Evolutionary conservation across 106 monocot genomes (phyloP).

Genomic region (Dendrobium chrysotoxum): DNA sequence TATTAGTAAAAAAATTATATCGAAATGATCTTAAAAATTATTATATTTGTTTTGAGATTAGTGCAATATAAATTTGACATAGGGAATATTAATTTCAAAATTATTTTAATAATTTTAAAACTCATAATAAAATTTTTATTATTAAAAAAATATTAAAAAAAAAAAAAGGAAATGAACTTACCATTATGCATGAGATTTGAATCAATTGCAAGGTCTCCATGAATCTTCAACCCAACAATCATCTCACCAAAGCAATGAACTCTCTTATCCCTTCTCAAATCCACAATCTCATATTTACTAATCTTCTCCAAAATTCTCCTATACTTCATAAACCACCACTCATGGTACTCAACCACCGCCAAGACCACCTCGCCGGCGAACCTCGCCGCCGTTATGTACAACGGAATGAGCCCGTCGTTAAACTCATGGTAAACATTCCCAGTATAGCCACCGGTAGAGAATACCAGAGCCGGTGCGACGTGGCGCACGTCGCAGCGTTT

Average conservation of each 20-base stretch:
- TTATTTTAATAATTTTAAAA: no score
- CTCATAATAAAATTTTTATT: background rate
- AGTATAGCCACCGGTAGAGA: constrained; percentile 94
- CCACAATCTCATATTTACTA: constrained; percentile 53
- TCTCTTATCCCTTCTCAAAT: constrained; percentile 46
- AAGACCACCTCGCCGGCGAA: constrained; percentile 64
- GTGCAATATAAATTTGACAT: no score
- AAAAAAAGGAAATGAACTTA: constrained; percentile 4
- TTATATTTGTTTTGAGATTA: no score
- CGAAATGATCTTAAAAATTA: no score
- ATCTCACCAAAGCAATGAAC: constrained; percentile 82
- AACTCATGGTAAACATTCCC: constrained; percentile 80
- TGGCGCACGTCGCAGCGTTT: constrained; percentile 52
- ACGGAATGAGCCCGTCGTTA: constrained; percentile 78
- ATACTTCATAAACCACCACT: constrained; percentile 68
- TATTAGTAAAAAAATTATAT: no score
- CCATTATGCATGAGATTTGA: constrained; percentile 54
- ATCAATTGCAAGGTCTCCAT: constrained; percentile 72
- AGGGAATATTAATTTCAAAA: no score
- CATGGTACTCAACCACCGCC: constrained; percentile 61
- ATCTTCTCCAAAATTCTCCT: constrained; percentile 28
- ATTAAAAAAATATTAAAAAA: background rate
- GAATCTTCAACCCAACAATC: constrained; percentile 70
- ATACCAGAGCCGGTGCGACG: constrained; percentile 61
- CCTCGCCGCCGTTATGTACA: constrained; percentile 62